Evolutionary conservation across 257 asterid genomes (phyloP), one percentile per base, ranked within the genome.

Genomic region (Nemophila menziesii): DNA sequence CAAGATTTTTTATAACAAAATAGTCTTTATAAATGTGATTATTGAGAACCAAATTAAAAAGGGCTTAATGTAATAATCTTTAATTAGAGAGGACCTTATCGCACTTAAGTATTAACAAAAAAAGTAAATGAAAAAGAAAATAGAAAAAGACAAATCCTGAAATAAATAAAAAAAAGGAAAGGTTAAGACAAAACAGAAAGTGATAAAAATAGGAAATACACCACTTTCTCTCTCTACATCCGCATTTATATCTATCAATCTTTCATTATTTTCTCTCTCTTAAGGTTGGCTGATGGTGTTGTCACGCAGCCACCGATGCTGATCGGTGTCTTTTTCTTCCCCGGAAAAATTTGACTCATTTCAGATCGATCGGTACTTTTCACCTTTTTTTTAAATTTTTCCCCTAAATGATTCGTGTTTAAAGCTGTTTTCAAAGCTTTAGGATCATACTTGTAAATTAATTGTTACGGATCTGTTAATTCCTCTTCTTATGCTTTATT

Each of bases 221-320:
- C 4, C 4, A 2, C 7, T 29, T 7, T 29, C 36, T 29, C 36
- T 29, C 36, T 29, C 36, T 29, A 2, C 4, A 7, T 10, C 3
- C 12, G 12, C 36, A 29, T 29, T 9, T 24, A 24, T 55, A 54
- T 49, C 61, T 58, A 44, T 41, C 53, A 33, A 51, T 3, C 22
- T 49, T 54, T 61, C 59, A 43, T 52, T 57, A 16, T 23, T 55
- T 49, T 54, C 44, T 53, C 48, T 55, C 56, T 45, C 16, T 52
- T 22, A 20, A 29, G 19, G 33, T 23, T 38, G 29, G 36, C 51
- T 33, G 44, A 29, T 56, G 59, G 46, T 41, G 62, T 43, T 56
- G 77, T 64, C 67, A 53, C 57, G 63, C 57, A 42, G 68, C 66
- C 77, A 61, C 74, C 77, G 86, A 68, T 72, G 77, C 64, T 58